phyloP scores from a whole-genome alignment of 257 asterid genomes.

The Plantago major region DNA sequence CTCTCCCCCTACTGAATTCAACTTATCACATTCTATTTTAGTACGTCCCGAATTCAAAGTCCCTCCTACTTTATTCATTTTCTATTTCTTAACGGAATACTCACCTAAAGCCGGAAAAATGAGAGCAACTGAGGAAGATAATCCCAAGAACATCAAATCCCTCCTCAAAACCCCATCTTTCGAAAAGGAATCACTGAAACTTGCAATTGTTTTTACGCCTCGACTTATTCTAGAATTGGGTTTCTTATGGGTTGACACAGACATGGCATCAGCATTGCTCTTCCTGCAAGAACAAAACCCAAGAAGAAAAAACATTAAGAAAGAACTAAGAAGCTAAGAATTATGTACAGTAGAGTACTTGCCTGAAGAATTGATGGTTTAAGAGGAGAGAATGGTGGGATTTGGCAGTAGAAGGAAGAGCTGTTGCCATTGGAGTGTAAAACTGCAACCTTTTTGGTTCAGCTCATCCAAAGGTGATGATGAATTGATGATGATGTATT shows the following conservation, averaged over 20 bases:
- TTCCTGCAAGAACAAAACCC: constrained; percentile 22
- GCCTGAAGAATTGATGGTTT: constrained; percentile 26
- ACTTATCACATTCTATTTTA: too few relatives aligned
- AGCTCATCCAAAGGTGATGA: constrained; percentile 37
- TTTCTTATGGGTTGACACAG: constrained; percentile 22
- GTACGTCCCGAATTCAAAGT: too few relatives aligned
- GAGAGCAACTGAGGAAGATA: constrained; percentile 53
- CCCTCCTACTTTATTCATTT: too few relatives aligned
- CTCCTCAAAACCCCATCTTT: constrained; percentile 45
- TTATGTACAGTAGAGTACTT: constrained; percentile 15
- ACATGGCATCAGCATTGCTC: constrained; percentile 19
- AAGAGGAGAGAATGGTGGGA: constrained; percentile 29
- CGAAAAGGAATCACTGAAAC: constrained; percentile 32
- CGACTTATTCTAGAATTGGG: constrained; percentile 14
- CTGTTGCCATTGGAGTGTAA: constrained; percentile 35
- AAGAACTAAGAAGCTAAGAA: neutral
- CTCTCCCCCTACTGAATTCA: too few relatives aligned
- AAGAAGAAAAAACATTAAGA: constrained; percentile 10
- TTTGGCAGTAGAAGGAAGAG: constrained; percentile 36
- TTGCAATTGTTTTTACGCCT: constrained; percentile 20
- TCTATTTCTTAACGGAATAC: neutral
- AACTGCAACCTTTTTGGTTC: neutral
- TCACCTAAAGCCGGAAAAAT: constrained; percentile 49
- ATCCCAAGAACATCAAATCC: constrained; percentile 48
- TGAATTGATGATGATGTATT: neutral